These are phyloP conservation scores for Amylocystis lapponica DNA, from an alignment of 768 basidiomycete species.

Conservation along the genomic window DNA sequence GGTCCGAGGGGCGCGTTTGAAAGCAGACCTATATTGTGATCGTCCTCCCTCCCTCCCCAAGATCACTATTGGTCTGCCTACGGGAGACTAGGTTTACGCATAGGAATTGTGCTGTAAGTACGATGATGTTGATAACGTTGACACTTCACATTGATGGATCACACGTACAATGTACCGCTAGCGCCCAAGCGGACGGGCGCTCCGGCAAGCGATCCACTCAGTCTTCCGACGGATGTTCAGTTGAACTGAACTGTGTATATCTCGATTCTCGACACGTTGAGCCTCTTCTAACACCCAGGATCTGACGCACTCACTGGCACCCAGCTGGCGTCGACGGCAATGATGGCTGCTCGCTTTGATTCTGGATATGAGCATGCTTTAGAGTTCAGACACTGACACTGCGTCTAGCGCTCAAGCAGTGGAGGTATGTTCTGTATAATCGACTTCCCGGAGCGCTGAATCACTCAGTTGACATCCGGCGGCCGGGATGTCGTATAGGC, in stretches of 20 bases:
- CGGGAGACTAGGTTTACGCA: too few relatives aligned
- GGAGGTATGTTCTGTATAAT: background rate
- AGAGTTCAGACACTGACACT: background rate
- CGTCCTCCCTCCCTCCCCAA: too few relatives aligned
- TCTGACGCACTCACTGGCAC: background rate
- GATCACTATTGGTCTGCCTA: too few relatives aligned
- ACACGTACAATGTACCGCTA: background rate
- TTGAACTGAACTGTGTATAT: background rate
- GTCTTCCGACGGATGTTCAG: background rate
- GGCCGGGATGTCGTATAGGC: too few relatives aligned
- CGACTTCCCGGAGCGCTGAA: background rate
- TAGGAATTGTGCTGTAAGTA: too few relatives aligned
- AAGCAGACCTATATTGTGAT: too few relatives aligned
- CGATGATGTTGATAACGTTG: slow-evolving; percentile 2
- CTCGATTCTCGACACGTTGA: background rate
- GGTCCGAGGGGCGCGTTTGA: too few relatives aligned
- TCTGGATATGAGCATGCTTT: background rate
- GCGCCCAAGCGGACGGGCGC: background rate
- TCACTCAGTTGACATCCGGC: too few relatives aligned
- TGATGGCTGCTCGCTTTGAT: background rate
- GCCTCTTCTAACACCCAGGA: background rate
- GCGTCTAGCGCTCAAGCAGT: background rate
- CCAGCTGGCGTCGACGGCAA: background rate
- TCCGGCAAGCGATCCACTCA: background rate
- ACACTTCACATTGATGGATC: background rate